These are phyloP conservation scores for Pyracantha coccinea DNA, from an alignment of 331 rosid genomes.

Conservation along the genomic window DNA sequence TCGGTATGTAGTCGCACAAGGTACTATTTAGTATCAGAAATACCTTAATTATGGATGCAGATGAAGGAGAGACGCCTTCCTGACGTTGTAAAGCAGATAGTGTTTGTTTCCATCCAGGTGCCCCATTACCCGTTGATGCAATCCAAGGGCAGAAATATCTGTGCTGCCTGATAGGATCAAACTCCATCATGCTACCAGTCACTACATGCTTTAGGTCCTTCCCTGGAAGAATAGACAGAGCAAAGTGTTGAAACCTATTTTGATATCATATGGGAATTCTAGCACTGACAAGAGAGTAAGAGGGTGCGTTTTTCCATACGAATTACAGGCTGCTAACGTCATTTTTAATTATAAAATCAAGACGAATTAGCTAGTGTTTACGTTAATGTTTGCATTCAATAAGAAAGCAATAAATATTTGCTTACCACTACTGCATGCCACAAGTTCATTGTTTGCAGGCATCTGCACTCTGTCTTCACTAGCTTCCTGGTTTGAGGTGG, in stretches of 20 bases:
- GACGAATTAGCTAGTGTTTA: not conserved
- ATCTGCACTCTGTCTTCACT: conserved; percentile 9
- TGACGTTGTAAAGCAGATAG: conserved; percentile 58
- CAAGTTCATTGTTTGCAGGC: conserved; percentile 13
- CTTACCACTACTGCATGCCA: conserved; percentile 46
- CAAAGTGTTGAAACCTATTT: conserved; percentile 8
- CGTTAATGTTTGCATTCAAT: not conserved
- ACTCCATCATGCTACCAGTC: conserved; percentile 45
- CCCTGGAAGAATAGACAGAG: conserved; percentile 30
- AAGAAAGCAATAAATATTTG: not conserved
- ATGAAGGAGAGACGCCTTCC: conserved; percentile 37
- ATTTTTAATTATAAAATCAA: not conserved
- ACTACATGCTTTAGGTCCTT: conserved; percentile 27
- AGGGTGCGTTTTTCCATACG: not conserved
- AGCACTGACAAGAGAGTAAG: not conserved
- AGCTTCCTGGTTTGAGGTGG: conserved; percentile 2
- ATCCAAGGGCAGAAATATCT: conserved; percentile 96
- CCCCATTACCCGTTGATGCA: conserved; percentile 38
- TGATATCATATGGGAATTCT: not conserved
- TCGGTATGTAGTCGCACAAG: not conserved
- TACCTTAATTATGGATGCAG: conserved; percentile 60
- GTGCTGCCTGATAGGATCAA: conserved; percentile 92
- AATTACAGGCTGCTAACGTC: not conserved
- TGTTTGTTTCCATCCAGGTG: conserved; percentile 91
- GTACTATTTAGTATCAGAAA: not conserved